phyloP scores from a whole-genome alignment of 345 rosid species.

The Nasturtium officinale region DNA sequence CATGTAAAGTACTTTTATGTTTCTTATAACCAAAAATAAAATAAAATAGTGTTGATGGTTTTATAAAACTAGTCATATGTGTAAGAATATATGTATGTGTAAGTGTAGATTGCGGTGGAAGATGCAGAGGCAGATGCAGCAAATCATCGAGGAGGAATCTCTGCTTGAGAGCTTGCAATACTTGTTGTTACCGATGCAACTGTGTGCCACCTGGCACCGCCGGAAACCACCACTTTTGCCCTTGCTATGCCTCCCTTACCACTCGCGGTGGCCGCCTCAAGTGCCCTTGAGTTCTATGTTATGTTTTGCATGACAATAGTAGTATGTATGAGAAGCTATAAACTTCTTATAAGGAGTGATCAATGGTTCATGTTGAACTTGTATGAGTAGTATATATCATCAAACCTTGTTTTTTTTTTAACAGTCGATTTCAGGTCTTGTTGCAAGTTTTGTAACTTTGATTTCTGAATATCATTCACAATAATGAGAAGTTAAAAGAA shows the following conservation, averaged over 20 bases:
- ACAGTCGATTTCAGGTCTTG: not conserved
- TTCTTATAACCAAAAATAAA: too few relatives aligned
- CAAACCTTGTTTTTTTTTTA: not conserved
- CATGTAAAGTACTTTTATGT: not conserved
- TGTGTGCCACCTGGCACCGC: slow-evolving; percentile 57
- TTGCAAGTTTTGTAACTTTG: not conserved
- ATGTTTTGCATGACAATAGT: not conserved
- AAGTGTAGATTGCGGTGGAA: slow-evolving; percentile 39
- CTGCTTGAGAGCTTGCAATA: slow-evolving; percentile 50
- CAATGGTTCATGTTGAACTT: not conserved
- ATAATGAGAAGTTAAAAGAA: not conserved
- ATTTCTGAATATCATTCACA: not conserved
- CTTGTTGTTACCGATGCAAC: slow-evolving; percentile 49
- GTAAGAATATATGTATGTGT: not conserved
- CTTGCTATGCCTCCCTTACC: slow-evolving; percentile 51
- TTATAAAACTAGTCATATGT: not conserved
- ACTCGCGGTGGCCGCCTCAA: slow-evolving; percentile 50
- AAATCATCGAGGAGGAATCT: slow-evolving; percentile 46
- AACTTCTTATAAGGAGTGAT: not conserved
- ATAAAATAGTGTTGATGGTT: too few relatives aligned
- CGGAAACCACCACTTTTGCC: slow-evolving; percentile 48
- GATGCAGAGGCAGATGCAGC: slow-evolving; percentile 48
- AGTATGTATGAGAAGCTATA: not conserved
- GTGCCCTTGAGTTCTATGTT: slow-evolving; percentile 41
- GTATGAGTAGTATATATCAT: not conserved